Conservation (phyloP, 805 yeast genomes). For the Priceomyces melissophilus region DNA sequence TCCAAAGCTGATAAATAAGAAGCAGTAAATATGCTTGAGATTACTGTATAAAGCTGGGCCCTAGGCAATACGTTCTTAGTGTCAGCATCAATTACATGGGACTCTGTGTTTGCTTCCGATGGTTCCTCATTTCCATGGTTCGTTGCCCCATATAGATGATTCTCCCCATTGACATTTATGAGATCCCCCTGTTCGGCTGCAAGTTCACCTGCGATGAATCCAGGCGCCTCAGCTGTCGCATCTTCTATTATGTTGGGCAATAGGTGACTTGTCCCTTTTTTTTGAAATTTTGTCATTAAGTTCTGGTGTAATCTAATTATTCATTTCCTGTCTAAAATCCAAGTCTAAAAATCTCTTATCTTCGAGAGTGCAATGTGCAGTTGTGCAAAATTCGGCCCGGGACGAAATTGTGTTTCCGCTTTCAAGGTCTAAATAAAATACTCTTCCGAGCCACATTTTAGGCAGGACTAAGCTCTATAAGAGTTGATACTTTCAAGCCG, state of each 20-base stretch:
- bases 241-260: constrained; percentile 24
- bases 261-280: background rate
- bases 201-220: constrained; percentile 33
- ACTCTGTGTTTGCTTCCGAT: background rate
- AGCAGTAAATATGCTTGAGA: constrained; percentile 32
- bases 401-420: too few species aligned
- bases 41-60: constrained; percentile 24
- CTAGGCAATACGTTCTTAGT: constrained; percentile 29
- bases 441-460: too few species aligned
- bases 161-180: constrained; percentile 8
- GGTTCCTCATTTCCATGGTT: constrained; percentile 7
- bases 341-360: too few species aligned
- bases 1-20: constrained; percentile 64
- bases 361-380: too few species aligned
- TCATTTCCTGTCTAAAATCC: too few species aligned
- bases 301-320: too few species aligned
- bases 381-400: too few species aligned
- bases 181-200: constrained; percentile 32
- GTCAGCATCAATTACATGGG: constrained; percentile 9
- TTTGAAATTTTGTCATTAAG: too few species aligned
- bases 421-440: too few species aligned
- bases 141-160: constrained; percentile 17
- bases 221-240: constrained; percentile 28
- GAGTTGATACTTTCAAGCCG: too few species aligned
- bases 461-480: too few species aligned